Conservation (phyloP, 2,329 filamentous ascomycete genomes). For the Fusarium sp. region DNA sequence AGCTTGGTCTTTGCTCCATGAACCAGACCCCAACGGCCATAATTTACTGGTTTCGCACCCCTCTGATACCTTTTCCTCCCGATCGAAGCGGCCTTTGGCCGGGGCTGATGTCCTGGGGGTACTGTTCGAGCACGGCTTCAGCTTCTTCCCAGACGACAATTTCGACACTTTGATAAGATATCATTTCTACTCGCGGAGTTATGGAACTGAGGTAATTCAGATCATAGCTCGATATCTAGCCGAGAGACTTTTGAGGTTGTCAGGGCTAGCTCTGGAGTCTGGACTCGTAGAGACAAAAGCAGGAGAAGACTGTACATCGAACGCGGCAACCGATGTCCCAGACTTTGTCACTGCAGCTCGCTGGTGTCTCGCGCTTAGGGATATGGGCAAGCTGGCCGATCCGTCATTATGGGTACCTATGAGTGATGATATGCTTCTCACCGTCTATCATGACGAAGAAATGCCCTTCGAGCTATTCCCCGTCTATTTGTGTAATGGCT, state of each 20-base stretch:
- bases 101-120: neutral
- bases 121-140: neutral
- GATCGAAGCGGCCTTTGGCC: too few species aligned
- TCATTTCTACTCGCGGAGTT: rapidly evolving
- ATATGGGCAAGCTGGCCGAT: neutral
- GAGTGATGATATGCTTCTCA: neutral
- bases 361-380: neutral
- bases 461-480: neutral
- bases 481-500: neutral
- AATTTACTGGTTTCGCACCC: neutral
- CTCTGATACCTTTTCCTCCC: neutral
- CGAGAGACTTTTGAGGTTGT: neutral
- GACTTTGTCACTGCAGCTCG: neutral
- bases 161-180: rapidly evolving
- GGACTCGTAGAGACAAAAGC: neutral
- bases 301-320: neutral
- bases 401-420: neutral
- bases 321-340: neutral
- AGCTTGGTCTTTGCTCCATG: neutral
- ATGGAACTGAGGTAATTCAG: too few species aligned
- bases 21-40: neutral
- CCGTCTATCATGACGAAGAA: rapidly evolving
- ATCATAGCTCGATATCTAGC: neutral
- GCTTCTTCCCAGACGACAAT: neutral
- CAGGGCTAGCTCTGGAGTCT: neutral